phyloP scores from a whole-genome alignment of 345 rosid genomes.

The Rubroshorea leprosula region DNA sequence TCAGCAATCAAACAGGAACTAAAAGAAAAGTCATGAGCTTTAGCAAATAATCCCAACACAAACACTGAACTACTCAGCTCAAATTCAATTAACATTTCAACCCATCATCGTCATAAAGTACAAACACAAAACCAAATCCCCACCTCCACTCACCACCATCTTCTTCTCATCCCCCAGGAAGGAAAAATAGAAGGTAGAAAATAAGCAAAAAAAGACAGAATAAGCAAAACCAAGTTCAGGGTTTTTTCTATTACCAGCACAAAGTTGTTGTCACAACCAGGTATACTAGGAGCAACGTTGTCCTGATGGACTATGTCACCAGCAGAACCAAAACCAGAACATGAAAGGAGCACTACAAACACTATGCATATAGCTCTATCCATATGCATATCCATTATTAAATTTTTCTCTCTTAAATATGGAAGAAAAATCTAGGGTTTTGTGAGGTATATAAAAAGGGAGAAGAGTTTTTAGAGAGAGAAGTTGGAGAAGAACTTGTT shows the following conservation, averaged over 20 bases:
- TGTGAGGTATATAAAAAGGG: background rate
- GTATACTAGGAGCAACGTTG: constrained; percentile 56
- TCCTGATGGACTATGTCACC: constrained; percentile 95
- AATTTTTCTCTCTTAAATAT: background rate
- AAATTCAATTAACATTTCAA: background rate
- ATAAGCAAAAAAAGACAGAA: background rate
- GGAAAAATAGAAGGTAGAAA: background rate
- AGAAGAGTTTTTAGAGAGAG: background rate
- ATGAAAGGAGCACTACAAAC: constrained; percentile 25
- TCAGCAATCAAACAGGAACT: constrained; percentile 10
- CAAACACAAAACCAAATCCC: constrained; percentile 6
- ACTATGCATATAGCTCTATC: constrained; percentile 8
- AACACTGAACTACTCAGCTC: background rate
- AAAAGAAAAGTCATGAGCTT: background rate
- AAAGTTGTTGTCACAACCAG: constrained; percentile 90
- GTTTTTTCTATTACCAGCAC: constrained; percentile 49
- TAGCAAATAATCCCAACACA: background rate
- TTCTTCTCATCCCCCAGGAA: constrained; percentile 3
- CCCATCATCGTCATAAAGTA: constrained; percentile 10
- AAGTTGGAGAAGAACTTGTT: constrained; percentile 5
- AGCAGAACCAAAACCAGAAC: constrained; percentile 36
- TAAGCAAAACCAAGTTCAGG: background rate
- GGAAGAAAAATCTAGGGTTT: constrained; percentile 8
- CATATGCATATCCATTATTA: constrained; percentile 9
- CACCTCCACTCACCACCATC: background rate